These are phyloP conservation scores for Saturnispora halmiae DNA, from an alignment of 805 yeast genomes.

Conservation along the genomic window DNA sequence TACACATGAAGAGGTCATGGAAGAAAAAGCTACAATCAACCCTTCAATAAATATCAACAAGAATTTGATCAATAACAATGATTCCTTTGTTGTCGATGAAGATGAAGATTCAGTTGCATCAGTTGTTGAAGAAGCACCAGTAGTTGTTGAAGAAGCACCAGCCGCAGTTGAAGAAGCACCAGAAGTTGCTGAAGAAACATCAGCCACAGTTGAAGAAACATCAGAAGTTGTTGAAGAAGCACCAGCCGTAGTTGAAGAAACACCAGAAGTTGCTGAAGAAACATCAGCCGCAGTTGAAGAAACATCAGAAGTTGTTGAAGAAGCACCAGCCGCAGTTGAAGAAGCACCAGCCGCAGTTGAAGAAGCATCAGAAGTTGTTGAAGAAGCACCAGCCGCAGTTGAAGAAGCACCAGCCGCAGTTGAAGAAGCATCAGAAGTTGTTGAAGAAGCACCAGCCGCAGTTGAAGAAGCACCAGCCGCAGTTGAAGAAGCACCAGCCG, in stretches of 20 bases:
- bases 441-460: background rate
- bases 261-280: background rate
- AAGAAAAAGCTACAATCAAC: constrained; percentile 8
- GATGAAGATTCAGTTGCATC: constrained; percentile 17
- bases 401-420: constrained; percentile 7
- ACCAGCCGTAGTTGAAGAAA: background rate
- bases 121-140: constrained; percentile 12
- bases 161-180: constrained; percentile 14
- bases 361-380: constrained; percentile 3
- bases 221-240: constrained; percentile 1
- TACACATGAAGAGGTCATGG: background rate
- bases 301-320: constrained; percentile 1
- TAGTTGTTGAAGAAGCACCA: constrained; percentile 15
- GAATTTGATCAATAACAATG: constrained; percentile 17
- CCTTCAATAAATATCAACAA: constrained; percentile 7
- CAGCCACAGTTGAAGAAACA: constrained; percentile 1
- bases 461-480: background rate
- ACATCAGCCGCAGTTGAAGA: constrained; percentile 4
- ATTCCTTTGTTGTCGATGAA: constrained; percentile 26
- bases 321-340: constrained; percentile 9
- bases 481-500: background rate
- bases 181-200: constrained; percentile 14
- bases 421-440: background rate
- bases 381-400: constrained; percentile 3
- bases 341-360: constrained; percentile 7